Evolutionary conservation across 306 rosid species (phyloP).

Genomic region (Vigna angularis): DNA sequence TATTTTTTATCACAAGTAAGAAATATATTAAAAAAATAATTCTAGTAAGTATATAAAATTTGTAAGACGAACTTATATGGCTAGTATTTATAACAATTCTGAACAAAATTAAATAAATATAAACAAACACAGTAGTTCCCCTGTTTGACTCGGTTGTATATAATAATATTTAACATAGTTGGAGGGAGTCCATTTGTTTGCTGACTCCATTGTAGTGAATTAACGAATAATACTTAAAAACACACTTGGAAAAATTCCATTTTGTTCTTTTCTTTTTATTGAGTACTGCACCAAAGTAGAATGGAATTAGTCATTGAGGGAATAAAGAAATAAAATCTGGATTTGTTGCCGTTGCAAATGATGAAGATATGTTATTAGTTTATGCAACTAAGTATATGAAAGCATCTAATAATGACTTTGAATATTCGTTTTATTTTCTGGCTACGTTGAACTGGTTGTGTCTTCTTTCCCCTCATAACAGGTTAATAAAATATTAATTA

Average conservation of each 20-base stretch:
- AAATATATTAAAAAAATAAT: background rate
- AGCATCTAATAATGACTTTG: background rate
- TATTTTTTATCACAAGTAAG: background rate
- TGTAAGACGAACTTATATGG: no score
- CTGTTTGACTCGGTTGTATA: background rate
- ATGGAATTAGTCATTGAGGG: background rate
- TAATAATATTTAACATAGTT: background rate
- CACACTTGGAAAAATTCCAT: background rate
- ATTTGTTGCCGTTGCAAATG: background rate
- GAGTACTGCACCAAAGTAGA: background rate
- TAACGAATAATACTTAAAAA: background rate
- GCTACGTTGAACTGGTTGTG: background rate
- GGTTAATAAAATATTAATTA: no score
- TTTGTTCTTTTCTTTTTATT: background rate
- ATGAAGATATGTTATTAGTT: background rate
- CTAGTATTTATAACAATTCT: no score
- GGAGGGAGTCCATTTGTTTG: slow-evolving; percentile 4
- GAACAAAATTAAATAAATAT: no score
- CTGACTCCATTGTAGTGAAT: background rate
- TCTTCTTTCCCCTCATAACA: background rate
- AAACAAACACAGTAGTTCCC: no score
- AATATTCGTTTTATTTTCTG: background rate
- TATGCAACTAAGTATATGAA: background rate
- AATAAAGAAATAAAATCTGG: background rate
- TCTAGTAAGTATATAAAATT: no score